phyloP scores from a whole-genome alignment of 768 basidiomycete genomes.

The Pleurotus djamor region DNA sequence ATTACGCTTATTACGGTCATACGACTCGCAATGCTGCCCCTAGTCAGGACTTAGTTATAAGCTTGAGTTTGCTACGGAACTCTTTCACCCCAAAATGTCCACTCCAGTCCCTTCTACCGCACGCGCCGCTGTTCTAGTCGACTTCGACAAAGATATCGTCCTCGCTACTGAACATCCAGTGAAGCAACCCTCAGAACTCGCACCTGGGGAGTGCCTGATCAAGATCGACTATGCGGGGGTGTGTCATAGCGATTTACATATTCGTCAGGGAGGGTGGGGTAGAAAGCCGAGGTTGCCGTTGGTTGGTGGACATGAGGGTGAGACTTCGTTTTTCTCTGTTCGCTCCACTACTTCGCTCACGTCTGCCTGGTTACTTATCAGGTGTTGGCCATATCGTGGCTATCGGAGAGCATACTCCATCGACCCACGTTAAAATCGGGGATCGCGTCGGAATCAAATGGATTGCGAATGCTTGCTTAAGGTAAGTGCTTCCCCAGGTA shows the following conservation, averaged over 20 bases:
- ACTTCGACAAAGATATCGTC: slow-evolving; percentile 23
- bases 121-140: slow-evolving; percentile 32
- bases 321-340: not conserved
- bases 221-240: slow-evolving; percentile 62
- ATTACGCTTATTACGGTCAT: not conserved
- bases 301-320: slow-evolving; percentile 73
- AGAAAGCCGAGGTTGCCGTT: slow-evolving; percentile 45
- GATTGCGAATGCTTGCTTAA: slow-evolving; percentile 41
- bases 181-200: slow-evolving; percentile 50
- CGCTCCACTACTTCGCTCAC: not conserved
- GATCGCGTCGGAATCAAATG: slow-evolving; percentile 82
- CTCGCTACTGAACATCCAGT: slow-evolving; percentile 49
- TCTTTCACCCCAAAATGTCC: not conserved
- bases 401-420: slow-evolving; percentile 58
- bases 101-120: slow-evolving; percentile 31
- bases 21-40: not conserved
- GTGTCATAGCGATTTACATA: slow-evolving; percentile 79
- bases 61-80: not conserved
- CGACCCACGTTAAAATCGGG: slow-evolving; percentile 56
- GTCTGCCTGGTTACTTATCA: not conserved
- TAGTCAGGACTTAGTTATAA: not conserved
- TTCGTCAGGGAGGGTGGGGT: slow-evolving; percentile 68
- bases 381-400: slow-evolving; percentile 75
- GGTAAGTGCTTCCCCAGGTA: slow-evolving; percentile 17
- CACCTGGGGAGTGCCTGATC: slow-evolving; percentile 66